phyloP scores from a whole-genome alignment of 2,329 filamentous ascomycete genomes.

The Diaporthe citriasiana region DNA sequence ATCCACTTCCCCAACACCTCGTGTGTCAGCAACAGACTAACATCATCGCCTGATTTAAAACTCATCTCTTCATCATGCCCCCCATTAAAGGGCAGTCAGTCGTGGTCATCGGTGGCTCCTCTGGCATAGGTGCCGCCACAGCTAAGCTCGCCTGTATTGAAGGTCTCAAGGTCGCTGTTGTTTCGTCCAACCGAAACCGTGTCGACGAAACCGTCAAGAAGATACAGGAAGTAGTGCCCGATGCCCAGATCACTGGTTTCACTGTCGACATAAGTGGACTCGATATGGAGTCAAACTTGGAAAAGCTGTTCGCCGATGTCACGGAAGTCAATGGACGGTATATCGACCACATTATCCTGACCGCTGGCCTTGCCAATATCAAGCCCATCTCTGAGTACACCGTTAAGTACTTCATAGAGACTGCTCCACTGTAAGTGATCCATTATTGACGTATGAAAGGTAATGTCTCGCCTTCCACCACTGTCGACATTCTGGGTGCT shows the following conservation, averaged over 20 bases:
- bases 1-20: not conserved
- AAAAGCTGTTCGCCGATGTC: slow-evolving; percentile 53
- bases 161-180: slow-evolving; percentile 35
- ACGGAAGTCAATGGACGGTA: slow-evolving; percentile 47
- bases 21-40: not conserved
- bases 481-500: not conserved
- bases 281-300: slow-evolving; percentile 60
- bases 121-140: slow-evolving; percentile 37
- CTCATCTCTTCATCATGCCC: slow-evolving; percentile 9
- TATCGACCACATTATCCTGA: slow-evolving; percentile 66
- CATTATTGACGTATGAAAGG: not conserved
- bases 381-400: slow-evolving; percentile 55
- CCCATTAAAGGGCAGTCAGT: slow-evolving; percentile 33
- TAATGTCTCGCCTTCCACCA: not conserved
- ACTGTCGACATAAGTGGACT: slow-evolving; percentile 60
- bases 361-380: slow-evolving; percentile 60
- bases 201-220: slow-evolving; percentile 31
- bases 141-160: slow-evolving; percentile 37
- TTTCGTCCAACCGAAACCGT: slow-evolving; percentile 33
- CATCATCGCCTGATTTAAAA: not conserved
- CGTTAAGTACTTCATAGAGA: slow-evolving; percentile 55
- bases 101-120: slow-evolving; percentile 38
- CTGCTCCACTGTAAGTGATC: slow-evolving; percentile 55
- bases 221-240: slow-evolving; percentile 40
- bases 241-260: slow-evolving; percentile 55